A percentile compares a stretch with the other conserved stretches of the same genome.
phyloP scores from a whole-genome alignment of 352 stramenopile genomes.

The Phytophthora fragariaefolia region DNA sequence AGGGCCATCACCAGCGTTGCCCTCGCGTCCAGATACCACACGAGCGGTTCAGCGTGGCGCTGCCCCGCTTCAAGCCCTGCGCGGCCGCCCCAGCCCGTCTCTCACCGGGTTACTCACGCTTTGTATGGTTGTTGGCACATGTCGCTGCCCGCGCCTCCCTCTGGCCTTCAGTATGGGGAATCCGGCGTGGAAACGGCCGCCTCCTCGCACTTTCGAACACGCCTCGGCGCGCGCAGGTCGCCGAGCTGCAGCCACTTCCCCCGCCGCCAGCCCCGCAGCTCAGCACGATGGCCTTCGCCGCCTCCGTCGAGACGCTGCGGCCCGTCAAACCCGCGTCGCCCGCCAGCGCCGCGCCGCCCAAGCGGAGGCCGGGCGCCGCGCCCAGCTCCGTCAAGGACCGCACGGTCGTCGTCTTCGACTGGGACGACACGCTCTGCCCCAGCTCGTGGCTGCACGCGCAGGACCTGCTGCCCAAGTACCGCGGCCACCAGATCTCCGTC shows the following conservation, averaged over 20 bases:
- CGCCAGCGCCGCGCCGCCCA: slow-evolving; percentile 16
- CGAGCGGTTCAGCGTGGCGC: slow-evolving; percentile 6
- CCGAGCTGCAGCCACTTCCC: background rate
- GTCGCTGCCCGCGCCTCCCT: slow-evolving; percentile 32
- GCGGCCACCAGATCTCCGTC: slow-evolving; percentile 72
- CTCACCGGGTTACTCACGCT: slow-evolving; percentile 35
- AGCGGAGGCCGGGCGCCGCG: slow-evolving; percentile 17
- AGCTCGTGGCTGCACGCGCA: slow-evolving; percentile 86
- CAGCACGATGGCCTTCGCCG: slow-evolving; percentile 49
- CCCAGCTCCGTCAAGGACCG: slow-evolving; percentile 61
- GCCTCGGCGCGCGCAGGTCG: slow-evolving; percentile 12
- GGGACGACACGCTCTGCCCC: slow-evolving; percentile 90
- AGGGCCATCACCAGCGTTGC: slow-evolving; percentile 33
- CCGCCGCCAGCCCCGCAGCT: background rate
- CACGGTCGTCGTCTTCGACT: slow-evolving; percentile 89
- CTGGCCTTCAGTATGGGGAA: no score
- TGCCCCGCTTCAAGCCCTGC: slow-evolving; percentile 18
- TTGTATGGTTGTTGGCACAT: slow-evolving; percentile 40
- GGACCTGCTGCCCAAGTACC: slow-evolving; percentile 81
- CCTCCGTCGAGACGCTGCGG: slow-evolving; percentile 56
- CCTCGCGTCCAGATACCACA: slow-evolving; percentile 10
- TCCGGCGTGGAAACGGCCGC: slow-evolving; percentile 21
- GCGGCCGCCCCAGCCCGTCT: slow-evolving; percentile 7
- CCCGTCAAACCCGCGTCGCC: slow-evolving; percentile 31
- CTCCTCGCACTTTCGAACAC: slow-evolving; percentile 29